Evolutionary conservation across 2,329 filamentous ascomycete species (phyloP), one percentile per base, ranked within the genome.

Genomic region (Coniochaeta sp.): DNA sequence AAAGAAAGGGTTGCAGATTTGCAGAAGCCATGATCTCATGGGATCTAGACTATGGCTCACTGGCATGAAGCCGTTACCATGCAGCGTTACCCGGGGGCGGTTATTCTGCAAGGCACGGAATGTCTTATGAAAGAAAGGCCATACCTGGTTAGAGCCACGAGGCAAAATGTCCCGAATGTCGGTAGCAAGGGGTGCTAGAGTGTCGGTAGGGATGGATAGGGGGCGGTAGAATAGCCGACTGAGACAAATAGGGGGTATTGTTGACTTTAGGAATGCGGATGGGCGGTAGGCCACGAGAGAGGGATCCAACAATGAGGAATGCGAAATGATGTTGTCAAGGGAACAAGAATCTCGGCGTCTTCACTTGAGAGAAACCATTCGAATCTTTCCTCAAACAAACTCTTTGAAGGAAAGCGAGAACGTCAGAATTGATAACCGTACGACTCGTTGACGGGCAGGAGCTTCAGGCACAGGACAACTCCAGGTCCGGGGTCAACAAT

Each of bases 111-210:
- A 24, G 38, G 8, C 20, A 24, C 12, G 38, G 10, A 42, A 24
- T 42, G 38, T 42, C 38, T 42, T 22, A 22, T n/a, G 38, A 12
- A 42, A 42, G 38, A 12, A 18, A 22, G 20, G 38, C 38, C 20
- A 42, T 42, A 42, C 38, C 38, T 42, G 26, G 38, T 40, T 42
- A 42, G 38, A 42, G 26, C 38, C 38, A 42, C 38, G 38, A 42
- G 18, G 20, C 14, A 14, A 2, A 8, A 40, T 3, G 20, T 24
- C 35, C 14, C 20, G 35, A 6, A n/a, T n/a, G 18, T 40, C 7
- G 35, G 24, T 40, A 24, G 4, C 4, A 6, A 40, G 35, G 35
- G 35, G 6, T 13, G 14, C 18, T 13, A 42, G 3, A 42, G 9
- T 9, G 38, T 42, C 38, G 38, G 14, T 14, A 14, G 20, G 20